Evolutionary conservation across 2,329 filamentous ascomycete species (phyloP).

Genomic region (Epicoccum sorghinum): DNA sequence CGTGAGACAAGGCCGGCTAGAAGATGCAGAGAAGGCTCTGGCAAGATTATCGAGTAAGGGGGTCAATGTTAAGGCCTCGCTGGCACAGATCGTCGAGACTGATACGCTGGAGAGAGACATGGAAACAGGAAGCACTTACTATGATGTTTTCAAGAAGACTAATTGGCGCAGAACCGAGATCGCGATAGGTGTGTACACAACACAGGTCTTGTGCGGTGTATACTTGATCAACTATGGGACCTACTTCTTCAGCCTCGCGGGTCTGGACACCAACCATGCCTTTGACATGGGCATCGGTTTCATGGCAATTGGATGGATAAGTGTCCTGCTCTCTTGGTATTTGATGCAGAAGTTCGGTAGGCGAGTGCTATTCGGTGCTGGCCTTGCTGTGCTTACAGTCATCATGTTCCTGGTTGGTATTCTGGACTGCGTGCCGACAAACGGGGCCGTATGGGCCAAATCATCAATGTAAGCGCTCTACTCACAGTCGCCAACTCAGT

Average conservation of each 20-base stretch:
- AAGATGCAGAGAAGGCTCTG: constrained; percentile 68
- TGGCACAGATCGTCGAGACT: constrained; percentile 70
- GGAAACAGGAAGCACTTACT: constrained; percentile 16
- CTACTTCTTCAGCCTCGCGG: constrained; percentile 53
- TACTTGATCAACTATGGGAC: constrained; percentile 50
- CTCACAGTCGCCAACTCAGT: background rate
- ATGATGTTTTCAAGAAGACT: constrained; percentile 72
- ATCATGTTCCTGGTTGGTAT: constrained; percentile 80
- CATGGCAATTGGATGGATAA: constrained; percentile 71
- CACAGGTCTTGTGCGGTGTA: constrained; percentile 51
- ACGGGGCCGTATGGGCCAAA: constrained; percentile 42
- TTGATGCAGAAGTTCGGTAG: constrained; percentile 78
- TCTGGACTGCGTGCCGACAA: constrained; percentile 63
- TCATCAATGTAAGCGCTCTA: constrained; percentile 42
- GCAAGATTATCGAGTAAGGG: constrained; percentile 59
- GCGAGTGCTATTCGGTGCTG: constrained; percentile 72
- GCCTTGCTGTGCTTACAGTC: constrained; percentile 58
- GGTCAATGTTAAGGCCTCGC: constrained; percentile 56
- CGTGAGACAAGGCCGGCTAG: constrained; percentile 66
- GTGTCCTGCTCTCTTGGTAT: constrained; percentile 77
- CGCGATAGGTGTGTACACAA: constrained; percentile 54
- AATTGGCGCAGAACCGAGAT: constrained; percentile 79
- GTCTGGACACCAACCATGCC: constrained; percentile 43
- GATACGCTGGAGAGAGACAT: constrained; percentile 60
- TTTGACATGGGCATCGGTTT: constrained; percentile 57